Percentiles rank a stretch among this genome's conserved stretches.
phyloP scores from a whole-genome alignment of 1,284 basidiomycete genomes.

The Puccinia brachypodii region DNA sequence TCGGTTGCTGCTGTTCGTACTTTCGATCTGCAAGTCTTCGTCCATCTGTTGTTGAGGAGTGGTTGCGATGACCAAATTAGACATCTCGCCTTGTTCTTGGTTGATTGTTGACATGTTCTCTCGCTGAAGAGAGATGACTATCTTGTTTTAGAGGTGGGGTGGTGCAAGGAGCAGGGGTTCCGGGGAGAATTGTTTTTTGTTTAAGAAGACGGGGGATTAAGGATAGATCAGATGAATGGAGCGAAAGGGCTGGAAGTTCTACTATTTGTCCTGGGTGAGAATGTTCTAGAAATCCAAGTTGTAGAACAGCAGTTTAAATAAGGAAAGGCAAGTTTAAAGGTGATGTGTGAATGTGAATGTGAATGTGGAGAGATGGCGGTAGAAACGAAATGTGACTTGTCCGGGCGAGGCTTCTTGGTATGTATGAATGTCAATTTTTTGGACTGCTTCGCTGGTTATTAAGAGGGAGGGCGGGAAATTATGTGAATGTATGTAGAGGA shows the following conservation, averaged over 20 bases:
- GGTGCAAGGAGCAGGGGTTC: not conserved
- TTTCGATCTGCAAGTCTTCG: not conserved
- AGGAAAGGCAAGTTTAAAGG: not conserved
- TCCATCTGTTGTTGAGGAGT: not conserved
- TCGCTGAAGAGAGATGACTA: not conserved
- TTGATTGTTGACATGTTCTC: not conserved
- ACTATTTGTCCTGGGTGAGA: not conserved
- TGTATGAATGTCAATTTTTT: not conserved
- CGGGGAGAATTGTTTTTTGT: too few species aligned
- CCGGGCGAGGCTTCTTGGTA: not conserved
- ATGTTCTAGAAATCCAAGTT: too few species aligned
- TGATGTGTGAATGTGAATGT: not conserved
- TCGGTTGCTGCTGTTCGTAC: not conserved
- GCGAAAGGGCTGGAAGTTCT: not conserved
- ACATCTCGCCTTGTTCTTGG: not conserved
- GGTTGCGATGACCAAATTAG: not conserved
- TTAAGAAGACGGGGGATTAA: not conserved
- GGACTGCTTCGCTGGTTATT: not conserved
- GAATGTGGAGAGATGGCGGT: conserved; percentile 1
- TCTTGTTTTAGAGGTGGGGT: not conserved
- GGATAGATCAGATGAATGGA: not conserved
- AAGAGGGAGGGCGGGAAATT: not conserved
- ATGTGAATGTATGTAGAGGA: not conserved
- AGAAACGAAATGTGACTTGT: not conserved
- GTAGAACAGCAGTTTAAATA: not conserved